phyloP scores from a whole-genome alignment of 2,329 filamentous ascomycete genomes.

The Exophiala xenobiotica region DNA sequence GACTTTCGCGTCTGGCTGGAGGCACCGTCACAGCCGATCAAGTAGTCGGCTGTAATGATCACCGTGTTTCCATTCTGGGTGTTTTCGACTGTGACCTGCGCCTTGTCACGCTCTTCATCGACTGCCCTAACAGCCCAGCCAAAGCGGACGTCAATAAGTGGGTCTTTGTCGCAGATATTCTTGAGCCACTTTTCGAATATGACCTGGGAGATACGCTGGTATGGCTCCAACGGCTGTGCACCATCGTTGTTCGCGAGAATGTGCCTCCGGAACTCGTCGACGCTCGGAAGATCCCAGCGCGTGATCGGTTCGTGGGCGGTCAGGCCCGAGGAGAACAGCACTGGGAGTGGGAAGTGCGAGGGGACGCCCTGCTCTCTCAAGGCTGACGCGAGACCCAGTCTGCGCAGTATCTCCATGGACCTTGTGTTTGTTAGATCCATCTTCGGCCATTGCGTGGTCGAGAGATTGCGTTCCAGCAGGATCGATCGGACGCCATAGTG shows the following conservation, averaged over 20 bases:
- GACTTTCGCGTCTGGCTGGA: slow-evolving; percentile 29
- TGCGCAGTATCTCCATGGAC: too few relatives aligned
- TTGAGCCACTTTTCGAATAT: slow-evolving; percentile 40
- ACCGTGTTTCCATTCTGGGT: slow-evolving; percentile 18
- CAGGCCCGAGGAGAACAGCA: slow-evolving; percentile 11
- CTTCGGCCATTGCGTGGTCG: too few relatives aligned
- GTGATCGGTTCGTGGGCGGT: slow-evolving; percentile 12
- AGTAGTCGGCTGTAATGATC: slow-evolving; percentile 27
- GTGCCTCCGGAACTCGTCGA: slow-evolving; percentile 21
- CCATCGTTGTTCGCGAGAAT: slow-evolving; percentile 37
- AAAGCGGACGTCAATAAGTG: slow-evolving; percentile 32
- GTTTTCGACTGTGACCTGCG: slow-evolving; percentile 26
- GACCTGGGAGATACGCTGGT: slow-evolving; percentile 37
- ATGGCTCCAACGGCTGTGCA: slow-evolving; percentile 34
- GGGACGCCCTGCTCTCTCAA: slow-evolving; percentile 10
- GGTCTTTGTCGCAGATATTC: slow-evolving; percentile 26
- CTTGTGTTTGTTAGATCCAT: too few relatives aligned
- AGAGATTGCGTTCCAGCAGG: too few relatives aligned
- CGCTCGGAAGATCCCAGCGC: slow-evolving; percentile 12
- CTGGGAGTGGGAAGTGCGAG: slow-evolving; percentile 5
- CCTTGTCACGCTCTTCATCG: slow-evolving; percentile 26
- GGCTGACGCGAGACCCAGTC: too few relatives aligned
- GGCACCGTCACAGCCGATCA: slow-evolving; percentile 36
- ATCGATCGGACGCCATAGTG: too few relatives aligned
- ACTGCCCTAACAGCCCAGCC: slow-evolving; percentile 31